phyloP scores from a whole-genome alignment of 179 eudicot species.

The Vitellaria paradoxa region DNA sequence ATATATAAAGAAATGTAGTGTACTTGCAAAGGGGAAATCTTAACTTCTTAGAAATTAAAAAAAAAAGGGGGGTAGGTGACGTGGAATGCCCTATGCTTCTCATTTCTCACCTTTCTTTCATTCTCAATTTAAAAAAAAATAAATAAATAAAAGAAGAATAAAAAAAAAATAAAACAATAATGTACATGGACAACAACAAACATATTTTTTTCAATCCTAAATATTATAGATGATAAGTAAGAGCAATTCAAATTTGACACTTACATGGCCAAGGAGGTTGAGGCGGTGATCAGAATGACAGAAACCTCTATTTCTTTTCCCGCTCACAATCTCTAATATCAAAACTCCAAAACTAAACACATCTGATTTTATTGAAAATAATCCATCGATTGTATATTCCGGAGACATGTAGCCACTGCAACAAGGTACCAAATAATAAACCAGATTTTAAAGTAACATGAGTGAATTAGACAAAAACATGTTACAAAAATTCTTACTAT shows the following conservation, averaged over 20 bases:
- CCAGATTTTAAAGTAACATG: not conserved
- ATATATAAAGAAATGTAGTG: no score
- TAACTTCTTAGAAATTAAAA: no score
- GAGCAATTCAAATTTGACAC: not conserved
- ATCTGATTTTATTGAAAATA: constrained; percentile 1
- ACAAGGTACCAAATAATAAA: not conserved
- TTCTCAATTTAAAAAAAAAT: no score
- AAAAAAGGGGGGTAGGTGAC: no score
- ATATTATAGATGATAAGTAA: no score
- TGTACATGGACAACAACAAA: no score
- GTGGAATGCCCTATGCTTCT: no score
- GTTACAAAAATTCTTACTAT: not conserved
- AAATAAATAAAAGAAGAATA: no score
- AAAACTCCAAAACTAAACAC: not conserved
- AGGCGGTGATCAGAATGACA: not conserved
- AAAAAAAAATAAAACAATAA: no score
- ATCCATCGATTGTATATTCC: not conserved
- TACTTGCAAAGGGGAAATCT: no score
- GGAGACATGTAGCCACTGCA: constrained; percentile 7
- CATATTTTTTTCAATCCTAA: no score
- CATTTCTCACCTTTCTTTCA: not conserved
- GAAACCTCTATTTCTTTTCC: not conserved
- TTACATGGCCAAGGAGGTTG: constrained; percentile 5
- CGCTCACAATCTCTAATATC: not conserved
- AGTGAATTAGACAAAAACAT: not conserved